Percentiles rank a stretch among this genome's conserved stretches.
Conservation (phyloP, 345 rosid genomes). For the Cardamine resedifolia region DNA sequence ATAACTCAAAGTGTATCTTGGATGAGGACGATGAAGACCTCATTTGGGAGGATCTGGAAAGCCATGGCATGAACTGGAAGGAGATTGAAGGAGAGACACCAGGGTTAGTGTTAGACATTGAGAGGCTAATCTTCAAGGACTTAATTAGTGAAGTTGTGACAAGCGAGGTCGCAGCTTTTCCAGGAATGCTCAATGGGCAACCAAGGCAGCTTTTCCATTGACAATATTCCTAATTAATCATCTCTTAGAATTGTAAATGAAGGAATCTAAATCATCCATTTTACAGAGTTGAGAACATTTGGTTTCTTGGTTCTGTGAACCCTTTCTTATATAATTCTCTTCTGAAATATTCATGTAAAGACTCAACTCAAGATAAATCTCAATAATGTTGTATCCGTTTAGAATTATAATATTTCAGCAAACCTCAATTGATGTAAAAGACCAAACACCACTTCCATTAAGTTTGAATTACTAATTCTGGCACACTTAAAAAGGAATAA, state of each 20-base stretch:
- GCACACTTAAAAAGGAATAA: conserved; percentile 15
- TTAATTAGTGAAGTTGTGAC: conserved; percentile 65
- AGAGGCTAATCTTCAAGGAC: conserved; percentile 84
- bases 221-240: conserved; percentile 37
- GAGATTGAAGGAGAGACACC: conserved; percentile 52
- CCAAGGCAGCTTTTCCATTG: conserved; percentile 54
- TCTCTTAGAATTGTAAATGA: conserved; percentile 34
- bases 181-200: conserved; percentile 38
- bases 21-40: conserved; percentile 52
- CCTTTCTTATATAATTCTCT: conserved; percentile 23
- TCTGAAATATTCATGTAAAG: conserved; percentile 24
- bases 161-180: conserved; percentile 39
- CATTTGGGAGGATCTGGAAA: conserved; percentile 53
- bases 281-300: conserved; percentile 27
- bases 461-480: not conserved
- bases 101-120: conserved; percentile 61
- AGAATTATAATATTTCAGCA: not conserved
- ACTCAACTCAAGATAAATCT: conserved; percentile 21
- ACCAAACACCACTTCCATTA: conserved; percentile 10
- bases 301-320: conserved; percentile 28
- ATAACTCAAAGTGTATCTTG: conserved; percentile 46
- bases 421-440: conserved; percentile 7
- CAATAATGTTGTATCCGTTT: not conserved
- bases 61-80: conserved; percentile 53
- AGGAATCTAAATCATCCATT: conserved; percentile 20